These are phyloP conservation scores for Verbena officinalis DNA, from an alignment of 257 asterid species.

Conservation along the genomic window DNA sequence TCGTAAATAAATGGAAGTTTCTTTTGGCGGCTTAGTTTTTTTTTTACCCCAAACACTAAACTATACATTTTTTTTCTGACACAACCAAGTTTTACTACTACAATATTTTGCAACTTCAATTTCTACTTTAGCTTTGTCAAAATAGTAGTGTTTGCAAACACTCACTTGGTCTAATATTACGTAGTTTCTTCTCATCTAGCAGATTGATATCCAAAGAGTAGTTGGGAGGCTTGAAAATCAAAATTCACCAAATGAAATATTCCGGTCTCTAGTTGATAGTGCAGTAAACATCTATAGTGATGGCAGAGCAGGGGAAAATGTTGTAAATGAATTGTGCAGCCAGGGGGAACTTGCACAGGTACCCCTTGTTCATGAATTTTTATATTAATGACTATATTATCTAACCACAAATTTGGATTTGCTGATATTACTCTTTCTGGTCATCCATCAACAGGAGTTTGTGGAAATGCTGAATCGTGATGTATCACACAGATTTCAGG, in stretches of 20 bases:
- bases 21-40: no score
- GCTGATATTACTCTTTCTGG: neutral
- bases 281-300: slow-evolving; percentile 35
- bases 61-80: no score
- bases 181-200: slow-evolving; percentile 15
- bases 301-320: slow-evolving; percentile 29
- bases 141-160: no score
- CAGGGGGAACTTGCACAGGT: slow-evolving; percentile 55
- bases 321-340: slow-evolving; percentile 47
- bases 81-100: no score
- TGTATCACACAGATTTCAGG: slow-evolving; percentile 43
- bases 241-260: slow-evolving; percentile 48
- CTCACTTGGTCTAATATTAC: neutral
- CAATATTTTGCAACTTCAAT: no score
- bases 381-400: neutral
- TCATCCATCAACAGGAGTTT: slow-evolving; percentile 49
- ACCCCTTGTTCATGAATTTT: slow-evolving; percentile 13
- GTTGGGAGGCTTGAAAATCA: slow-evolving; percentile 46
- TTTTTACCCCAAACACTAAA: no score
- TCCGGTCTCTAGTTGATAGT: slow-evolving; percentile 49
- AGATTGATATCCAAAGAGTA: slow-evolving; percentile 46
- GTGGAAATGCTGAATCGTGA: slow-evolving; percentile 60
- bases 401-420: neutral
- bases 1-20: no score
- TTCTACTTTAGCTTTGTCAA: no score